A percentile compares a stretch with the other conserved stretches of the same genome.
phyloP scores from a whole-genome alignment of 1,139 yeast genomes.

The Entelexis sorbosivorans region DNA sequence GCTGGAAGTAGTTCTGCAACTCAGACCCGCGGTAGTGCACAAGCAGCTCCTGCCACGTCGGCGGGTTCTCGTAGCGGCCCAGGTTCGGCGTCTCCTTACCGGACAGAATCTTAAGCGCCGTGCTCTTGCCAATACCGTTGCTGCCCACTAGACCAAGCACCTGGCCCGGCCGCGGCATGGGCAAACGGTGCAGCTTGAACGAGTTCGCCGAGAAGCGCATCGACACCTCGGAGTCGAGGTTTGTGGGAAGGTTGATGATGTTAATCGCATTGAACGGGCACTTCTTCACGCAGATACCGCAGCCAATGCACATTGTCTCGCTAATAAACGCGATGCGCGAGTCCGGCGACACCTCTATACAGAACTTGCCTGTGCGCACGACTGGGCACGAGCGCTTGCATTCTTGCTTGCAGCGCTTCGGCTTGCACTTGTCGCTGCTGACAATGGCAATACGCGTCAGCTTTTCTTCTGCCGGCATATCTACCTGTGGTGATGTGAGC shows the following conservation, averaged over 20 bases:
- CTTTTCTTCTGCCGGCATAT: constrained; percentile 16
- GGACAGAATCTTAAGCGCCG: constrained; percentile 96
- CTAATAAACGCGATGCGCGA: constrained; percentile 90
- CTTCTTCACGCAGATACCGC: constrained; percentile 98
- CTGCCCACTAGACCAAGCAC: constrained; percentile 96
- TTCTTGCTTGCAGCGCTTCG: constrained; percentile 96
- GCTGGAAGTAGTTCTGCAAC: constrained; percentile 88
- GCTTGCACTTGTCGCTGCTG: constrained; percentile 87
- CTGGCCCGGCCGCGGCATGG: constrained; percentile 98
- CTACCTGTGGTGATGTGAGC: background rate
- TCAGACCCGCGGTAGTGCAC: constrained; percentile 92
- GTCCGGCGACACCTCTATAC: constrained; percentile 89
- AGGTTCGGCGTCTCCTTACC: constrained; percentile 96
- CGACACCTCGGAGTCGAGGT: constrained; percentile 81
- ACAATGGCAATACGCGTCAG: constrained; percentile 65
- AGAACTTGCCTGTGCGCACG: constrained; percentile 90
- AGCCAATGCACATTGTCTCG: constrained; percentile 93
- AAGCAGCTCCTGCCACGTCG: constrained; percentile 92
- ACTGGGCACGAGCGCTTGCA: constrained; percentile 96
- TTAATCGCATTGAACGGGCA: constrained; percentile 96
- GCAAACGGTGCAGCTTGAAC: constrained; percentile 90
- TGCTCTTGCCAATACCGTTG: constrained; percentile 97
- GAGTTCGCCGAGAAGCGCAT: constrained; percentile 97
- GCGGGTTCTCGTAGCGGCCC: constrained; percentile 89
- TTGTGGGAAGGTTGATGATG: constrained; percentile 91